Evolutionary conservation across 768 basidiomycete genomes (phyloP).

Genomic region (Psilocybe azurescens): DNA sequence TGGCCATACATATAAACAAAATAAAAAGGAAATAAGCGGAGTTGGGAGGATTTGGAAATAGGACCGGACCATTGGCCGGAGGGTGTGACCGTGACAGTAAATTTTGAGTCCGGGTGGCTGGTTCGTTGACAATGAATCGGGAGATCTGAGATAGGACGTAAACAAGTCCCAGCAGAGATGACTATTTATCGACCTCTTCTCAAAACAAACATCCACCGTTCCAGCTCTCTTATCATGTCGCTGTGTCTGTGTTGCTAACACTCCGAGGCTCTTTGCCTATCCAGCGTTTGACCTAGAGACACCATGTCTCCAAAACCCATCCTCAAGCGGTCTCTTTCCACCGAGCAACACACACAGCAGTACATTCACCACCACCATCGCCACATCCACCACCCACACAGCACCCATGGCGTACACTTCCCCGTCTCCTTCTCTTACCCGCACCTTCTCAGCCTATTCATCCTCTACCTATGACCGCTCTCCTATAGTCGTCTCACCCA

Average conservation of each 20-base stretch:
- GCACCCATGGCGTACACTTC: slow-evolving; percentile 49
- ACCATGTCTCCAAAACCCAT: slow-evolving; percentile 57
- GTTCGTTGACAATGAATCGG: slow-evolving; percentile 6
- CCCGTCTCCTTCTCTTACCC: slow-evolving; percentile 57
- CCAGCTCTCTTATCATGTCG: slow-evolving; percentile 5
- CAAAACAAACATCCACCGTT: not conserved
- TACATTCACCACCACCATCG: slow-evolving; percentile 31
- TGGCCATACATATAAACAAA: not conserved
- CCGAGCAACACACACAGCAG: slow-evolving; percentile 17
- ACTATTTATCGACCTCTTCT: not conserved
- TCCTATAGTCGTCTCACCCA: slow-evolving; percentile 75
- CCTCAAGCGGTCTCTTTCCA: slow-evolving; percentile 52
- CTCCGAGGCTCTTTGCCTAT: not conserved
- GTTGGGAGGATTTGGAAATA: not conserved
- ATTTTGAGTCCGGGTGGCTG: not conserved
- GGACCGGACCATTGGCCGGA: not conserved
- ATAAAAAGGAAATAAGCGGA: not conserved
- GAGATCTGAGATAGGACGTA: slow-evolving; percentile 11
- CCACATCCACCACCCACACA: slow-evolving; percentile 22
- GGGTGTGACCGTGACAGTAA: slow-evolving; percentile 10
- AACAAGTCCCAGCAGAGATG: slow-evolving; percentile 4
- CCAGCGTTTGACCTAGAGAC: not conserved
- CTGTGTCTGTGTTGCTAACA: slow-evolving; percentile 10
- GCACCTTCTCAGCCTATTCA: slow-evolving; percentile 57
- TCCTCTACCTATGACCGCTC: slow-evolving; percentile 77